These are phyloP conservation scores for Aspergillus fumigatiaffinis DNA, from an alignment of 2,329 filamentous ascomycete species.

Conservation along the genomic window DNA sequence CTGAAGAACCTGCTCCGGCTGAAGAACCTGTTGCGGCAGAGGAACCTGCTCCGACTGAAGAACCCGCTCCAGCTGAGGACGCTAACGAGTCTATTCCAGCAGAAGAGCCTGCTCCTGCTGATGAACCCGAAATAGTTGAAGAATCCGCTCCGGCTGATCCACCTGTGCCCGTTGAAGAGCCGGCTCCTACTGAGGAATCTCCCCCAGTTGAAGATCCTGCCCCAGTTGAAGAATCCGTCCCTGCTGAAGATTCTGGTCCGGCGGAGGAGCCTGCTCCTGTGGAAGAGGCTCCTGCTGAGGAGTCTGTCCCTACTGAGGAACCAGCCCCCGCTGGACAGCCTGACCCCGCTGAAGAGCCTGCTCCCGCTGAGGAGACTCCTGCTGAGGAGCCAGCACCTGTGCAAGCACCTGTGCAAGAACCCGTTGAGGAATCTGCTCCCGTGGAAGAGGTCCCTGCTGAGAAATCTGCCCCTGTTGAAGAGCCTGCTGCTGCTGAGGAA, in stretches of 20 bases:
- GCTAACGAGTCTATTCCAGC: constrained; percentile 8
- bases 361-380: constrained; percentile 6
- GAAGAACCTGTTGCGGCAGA: constrained; percentile 15
- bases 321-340: no score
- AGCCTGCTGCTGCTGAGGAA: constrained; percentile 6
- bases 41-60: constrained; percentile 5
- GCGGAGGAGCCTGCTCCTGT: constrained; percentile 12
- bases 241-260: constrained; percentile 9
- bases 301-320: no score
- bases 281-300: no score
- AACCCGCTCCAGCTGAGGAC: constrained; percentile 5
- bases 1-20: constrained; percentile 4
- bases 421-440: constrained; percentile 9
- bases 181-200: constrained; percentile 2
- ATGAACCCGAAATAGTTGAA: constrained; percentile 5
- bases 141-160: neutral
- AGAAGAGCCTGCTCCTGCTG: constrained; percentile 10
- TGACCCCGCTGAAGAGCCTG: constrained; percentile 10
- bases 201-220: constrained; percentile 3
- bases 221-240: constrained; percentile 9
- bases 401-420: constrained; percentile 15
- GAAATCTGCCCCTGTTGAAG: constrained; percentile 8
- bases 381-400: constrained; percentile 15
- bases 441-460: neutral
- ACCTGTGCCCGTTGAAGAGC: no score